Evolutionary conservation across 495 filamentous ascomycete genomes (phyloP).

Genomic region (Zalerion maritima): DNA sequence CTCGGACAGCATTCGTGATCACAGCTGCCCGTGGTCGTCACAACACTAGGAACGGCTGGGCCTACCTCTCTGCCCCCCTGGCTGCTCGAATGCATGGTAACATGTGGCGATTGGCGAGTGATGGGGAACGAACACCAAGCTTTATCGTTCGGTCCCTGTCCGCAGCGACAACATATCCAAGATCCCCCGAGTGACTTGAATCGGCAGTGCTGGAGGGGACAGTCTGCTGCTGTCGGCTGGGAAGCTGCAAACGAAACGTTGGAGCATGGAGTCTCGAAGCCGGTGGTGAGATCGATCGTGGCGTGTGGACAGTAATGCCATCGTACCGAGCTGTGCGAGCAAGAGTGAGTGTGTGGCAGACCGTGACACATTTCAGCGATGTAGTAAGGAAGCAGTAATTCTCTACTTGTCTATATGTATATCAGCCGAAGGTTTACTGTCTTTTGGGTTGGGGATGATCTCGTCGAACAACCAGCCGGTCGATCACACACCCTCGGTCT

Average conservation of each 20-base stretch:
- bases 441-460: too few species aligned
- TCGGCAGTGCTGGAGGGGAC: conserved; percentile 26
- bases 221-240: conserved; percentile 20
- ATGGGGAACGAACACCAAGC: conserved; percentile 23
- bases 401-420: too few species aligned
- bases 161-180: conserved; percentile 30
- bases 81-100: too few species aligned
- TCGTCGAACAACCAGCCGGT: too few species aligned
- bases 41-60: too few species aligned
- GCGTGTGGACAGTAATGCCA: conserved; percentile 31
- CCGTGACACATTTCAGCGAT: conserved; percentile 26
- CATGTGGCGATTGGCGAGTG: too few species aligned
- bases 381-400: conserved; percentile 1
- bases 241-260: conserved; percentile 24
- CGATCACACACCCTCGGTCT: too few species aligned
- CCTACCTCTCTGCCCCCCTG: too few species aligned
- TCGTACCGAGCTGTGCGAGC: conserved; percentile 26
- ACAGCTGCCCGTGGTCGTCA: conserved; percentile 20
- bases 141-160: conserved; percentile 21
- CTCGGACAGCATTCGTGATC: conserved; percentile 28
- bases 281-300: conserved; percentile 23
- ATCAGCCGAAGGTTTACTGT: too few species aligned
- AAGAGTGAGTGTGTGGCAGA: conserved; percentile 26
- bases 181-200: conserved; percentile 21
- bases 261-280: conserved; percentile 24